These are phyloP conservation scores for Diutina ranongensis DNA, from an alignment of 1,139 yeast species.

Conservation along the genomic window DNA sequence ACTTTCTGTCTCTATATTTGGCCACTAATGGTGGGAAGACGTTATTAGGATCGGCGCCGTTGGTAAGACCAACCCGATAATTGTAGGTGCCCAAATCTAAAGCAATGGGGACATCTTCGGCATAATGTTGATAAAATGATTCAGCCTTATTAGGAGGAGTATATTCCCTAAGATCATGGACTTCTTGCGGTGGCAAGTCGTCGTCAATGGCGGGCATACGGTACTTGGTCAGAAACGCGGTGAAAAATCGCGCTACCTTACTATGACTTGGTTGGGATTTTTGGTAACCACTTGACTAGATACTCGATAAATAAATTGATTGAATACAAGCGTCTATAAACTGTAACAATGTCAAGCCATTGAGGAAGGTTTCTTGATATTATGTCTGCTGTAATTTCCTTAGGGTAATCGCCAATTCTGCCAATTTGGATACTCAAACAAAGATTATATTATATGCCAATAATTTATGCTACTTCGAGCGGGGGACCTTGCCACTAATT, in stretches of 20 bases:
- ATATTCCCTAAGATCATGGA: slow-evolving; percentile 40
- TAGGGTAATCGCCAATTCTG: too few species aligned
- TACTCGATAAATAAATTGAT: too few species aligned
- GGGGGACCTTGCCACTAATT: slow-evolving; percentile 16
- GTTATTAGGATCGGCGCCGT: slow-evolving; percentile 41
- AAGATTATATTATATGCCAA: too few species aligned
- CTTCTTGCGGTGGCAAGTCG: slow-evolving; percentile 34
- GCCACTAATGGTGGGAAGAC: slow-evolving; percentile 62
- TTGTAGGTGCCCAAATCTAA: slow-evolving; percentile 63
- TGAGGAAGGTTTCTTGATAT: too few species aligned
- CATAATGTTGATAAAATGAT: slow-evolving; percentile 42
- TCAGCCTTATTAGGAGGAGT: slow-evolving; percentile 28
- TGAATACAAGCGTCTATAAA: too few species aligned
- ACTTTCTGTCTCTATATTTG: slow-evolving; percentile 66
- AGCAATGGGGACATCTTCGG: slow-evolving; percentile 59
- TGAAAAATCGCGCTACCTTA: too few species aligned
- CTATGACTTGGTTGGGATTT: too few species aligned
- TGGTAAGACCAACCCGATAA: slow-evolving; percentile 64
- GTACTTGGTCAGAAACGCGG: too few species aligned
- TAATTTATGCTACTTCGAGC: not conserved
- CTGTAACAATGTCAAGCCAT: too few species aligned
- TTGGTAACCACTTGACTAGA: too few species aligned
- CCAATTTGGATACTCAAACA: too few species aligned
- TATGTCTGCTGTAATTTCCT: too few species aligned
- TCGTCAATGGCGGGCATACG: slow-evolving; percentile 11